These are phyloP conservation scores for Sporisorium exsertum DNA, from an alignment of 1,284 basidiomycete species.

Conservation along the genomic window DNA sequence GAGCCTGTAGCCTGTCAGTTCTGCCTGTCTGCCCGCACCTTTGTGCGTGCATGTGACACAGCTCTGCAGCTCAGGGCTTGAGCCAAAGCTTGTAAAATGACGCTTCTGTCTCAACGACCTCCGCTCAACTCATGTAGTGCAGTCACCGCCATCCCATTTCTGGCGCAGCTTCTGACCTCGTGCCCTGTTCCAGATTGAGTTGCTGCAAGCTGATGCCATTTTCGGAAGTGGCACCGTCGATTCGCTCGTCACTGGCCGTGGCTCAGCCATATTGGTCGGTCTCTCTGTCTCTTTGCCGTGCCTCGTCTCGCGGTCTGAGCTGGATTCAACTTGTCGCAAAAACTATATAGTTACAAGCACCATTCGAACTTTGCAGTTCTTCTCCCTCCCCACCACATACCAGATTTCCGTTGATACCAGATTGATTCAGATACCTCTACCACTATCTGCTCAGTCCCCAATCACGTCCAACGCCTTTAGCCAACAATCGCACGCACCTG, in stretches of 20 bases:
- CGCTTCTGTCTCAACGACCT: background rate
- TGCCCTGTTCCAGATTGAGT: background rate
- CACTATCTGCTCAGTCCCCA: conserved; percentile 32
- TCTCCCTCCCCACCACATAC: conserved; percentile 23
- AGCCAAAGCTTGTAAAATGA: background rate
- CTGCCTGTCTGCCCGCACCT: background rate
- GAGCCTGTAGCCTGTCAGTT: too few species aligned
- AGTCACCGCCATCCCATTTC: too few species aligned
- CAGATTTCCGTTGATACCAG: conserved; percentile 36
- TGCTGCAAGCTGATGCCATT: conserved; percentile 22
- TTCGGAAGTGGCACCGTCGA: background rate
- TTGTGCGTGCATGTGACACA: background rate
- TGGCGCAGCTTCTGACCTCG: background rate
- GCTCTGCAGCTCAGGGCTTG: background rate
- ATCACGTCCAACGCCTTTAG: background rate
- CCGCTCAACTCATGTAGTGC: too few species aligned
- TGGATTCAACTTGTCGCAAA: conserved; percentile 1
- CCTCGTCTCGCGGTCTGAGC: background rate
- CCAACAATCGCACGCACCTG: conserved; percentile 38
- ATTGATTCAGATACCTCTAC: conserved; percentile 33
- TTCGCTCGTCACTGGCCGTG: conserved; percentile 19
- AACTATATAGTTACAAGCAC: conserved; percentile 28
- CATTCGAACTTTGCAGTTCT: background rate
- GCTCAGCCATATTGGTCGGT: too few species aligned
- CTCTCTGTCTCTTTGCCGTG: too few species aligned